Evolutionary conservation across 495 filamentous ascomycete genomes (phyloP).

Genomic region (Penicillium atrosanguineum): DNA sequence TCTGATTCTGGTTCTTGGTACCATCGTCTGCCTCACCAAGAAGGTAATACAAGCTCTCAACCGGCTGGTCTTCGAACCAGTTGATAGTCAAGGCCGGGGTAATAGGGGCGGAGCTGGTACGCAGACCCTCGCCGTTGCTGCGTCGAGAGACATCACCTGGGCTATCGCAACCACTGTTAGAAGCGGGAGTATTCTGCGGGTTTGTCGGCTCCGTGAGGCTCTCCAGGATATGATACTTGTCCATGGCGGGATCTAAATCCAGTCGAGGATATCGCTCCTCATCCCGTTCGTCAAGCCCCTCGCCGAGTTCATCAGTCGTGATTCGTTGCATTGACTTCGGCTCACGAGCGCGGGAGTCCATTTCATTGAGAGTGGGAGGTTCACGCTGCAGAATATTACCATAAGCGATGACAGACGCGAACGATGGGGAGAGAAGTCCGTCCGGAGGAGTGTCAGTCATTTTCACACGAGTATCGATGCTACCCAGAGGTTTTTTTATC

Average conservation of each 20-base stretch:
- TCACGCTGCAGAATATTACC: background rate
- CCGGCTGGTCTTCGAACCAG: slow-evolving; percentile 16
- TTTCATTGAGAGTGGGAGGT: background rate
- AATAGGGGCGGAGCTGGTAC: slow-evolving; percentile 7
- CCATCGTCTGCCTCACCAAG: background rate
- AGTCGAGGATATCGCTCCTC: slow-evolving; percentile 14
- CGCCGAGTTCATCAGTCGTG: background rate
- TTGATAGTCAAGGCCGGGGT: slow-evolving; percentile 8
- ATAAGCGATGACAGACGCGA: slow-evolving; percentile 14
- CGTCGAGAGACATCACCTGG: background rate
- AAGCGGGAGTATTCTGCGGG: slow-evolving; percentile 28
- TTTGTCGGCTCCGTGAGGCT: slow-evolving; percentile 14
- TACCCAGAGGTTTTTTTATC: slow-evolving; percentile 21
- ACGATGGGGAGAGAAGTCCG: slow-evolving; percentile 6
- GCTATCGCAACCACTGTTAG: slow-evolving; percentile 13
- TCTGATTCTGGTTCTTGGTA: background rate
- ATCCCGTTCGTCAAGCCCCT: background rate
- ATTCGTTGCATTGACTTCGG: background rate
- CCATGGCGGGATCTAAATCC: slow-evolving; percentile 20
- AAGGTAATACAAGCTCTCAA: background rate
- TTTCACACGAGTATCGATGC: slow-evolving; percentile 20
- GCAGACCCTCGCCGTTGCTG: slow-evolving; percentile 4
- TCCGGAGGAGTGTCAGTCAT: slow-evolving; percentile 9
- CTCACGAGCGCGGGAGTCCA: background rate
- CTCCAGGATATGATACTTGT: slow-evolving; percentile 22